phyloP scores from a whole-genome alignment of 208 protist genomes.

The Strigomonas galati region DNA sequence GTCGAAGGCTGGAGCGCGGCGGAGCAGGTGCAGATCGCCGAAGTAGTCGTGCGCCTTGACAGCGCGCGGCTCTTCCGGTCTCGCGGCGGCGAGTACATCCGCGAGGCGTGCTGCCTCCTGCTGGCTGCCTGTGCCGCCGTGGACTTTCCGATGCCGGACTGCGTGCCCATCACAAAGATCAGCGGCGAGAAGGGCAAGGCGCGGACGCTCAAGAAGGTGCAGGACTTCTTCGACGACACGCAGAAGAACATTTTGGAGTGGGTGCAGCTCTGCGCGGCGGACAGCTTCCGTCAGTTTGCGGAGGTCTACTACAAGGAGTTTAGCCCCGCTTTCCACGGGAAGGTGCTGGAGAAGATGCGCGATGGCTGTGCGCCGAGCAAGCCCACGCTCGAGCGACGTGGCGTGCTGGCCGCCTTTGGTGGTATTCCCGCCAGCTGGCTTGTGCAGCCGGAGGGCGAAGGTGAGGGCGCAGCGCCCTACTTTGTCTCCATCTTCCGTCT shows the following conservation, averaged over 20 bases:
- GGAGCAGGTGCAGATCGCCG: constrained; percentile 27
- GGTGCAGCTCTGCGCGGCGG: constrained; percentile 65
- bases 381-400: constrained; percentile 71
- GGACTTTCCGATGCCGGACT: constrained; percentile 62
- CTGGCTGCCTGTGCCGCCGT: constrained; percentile 68
- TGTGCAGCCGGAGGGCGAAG: background rate
- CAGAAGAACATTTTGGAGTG: constrained; percentile 88
- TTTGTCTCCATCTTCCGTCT: constrained; percentile 17
- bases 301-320: constrained; percentile 62
- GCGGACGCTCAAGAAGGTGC: constrained; percentile 58
- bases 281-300: constrained; percentile 62
- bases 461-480: constrained; percentile 3
- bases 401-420: constrained; percentile 81
- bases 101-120: constrained; percentile 88
- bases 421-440: constrained; percentile 57
- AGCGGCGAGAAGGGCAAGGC: constrained; percentile 46
- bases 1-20: constrained; percentile 29
- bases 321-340: constrained; percentile 66
- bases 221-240: constrained; percentile 86
- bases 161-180: constrained; percentile 48
- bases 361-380: constrained; percentile 24
- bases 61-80: constrained; percentile 92
- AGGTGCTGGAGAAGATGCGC: constrained; percentile 64
- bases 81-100: constrained; percentile 92
- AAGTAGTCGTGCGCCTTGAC: constrained; percentile 82